Percentiles rank a stretch among this genome's conserved stretches.
Conservation (phyloP, 495 filamentous ascomycete genomes). For the Friedmanniomyces endolithicus region DNA sequence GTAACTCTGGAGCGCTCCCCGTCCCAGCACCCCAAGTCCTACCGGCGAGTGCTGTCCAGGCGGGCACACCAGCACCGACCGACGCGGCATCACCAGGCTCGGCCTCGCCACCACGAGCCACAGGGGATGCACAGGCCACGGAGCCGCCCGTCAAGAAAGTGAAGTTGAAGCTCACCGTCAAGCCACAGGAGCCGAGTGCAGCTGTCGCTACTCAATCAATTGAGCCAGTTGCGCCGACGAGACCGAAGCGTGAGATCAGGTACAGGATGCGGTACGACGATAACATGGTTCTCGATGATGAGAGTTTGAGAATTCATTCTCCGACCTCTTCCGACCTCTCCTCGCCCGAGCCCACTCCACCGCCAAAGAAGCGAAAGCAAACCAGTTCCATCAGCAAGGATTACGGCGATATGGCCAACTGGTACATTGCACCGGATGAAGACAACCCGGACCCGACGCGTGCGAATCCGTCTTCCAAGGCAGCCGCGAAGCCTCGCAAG, state of each 20-base stretch:
- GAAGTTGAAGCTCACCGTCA: slow-evolving; percentile 8
- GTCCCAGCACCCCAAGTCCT: background rate
- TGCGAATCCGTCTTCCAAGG: slow-evolving; percentile 1
- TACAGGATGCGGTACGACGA: slow-evolving; percentile 15
- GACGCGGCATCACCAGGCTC: background rate
- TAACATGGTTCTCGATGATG: slow-evolving; percentile 14
- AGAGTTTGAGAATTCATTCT: slow-evolving; percentile 2
- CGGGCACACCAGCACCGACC: background rate
- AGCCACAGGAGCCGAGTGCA: background rate
- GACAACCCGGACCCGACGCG: background rate
- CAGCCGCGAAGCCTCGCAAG: background rate
- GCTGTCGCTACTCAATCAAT: background rate
- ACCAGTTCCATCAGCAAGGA: slow-evolving; percentile 1
- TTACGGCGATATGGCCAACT: slow-evolving; percentile 6
- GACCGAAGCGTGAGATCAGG: background rate
- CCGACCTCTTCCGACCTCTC: slow-evolving; percentile 2
- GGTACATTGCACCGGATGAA: slow-evolving; percentile 8
- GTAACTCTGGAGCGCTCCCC: background rate
- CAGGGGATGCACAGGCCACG: background rate
- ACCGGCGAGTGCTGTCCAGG: background rate
- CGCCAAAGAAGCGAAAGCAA: background rate
- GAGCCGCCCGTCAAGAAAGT: slow-evolving; percentile 10
- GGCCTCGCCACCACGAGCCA: background rate
- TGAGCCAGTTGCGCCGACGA: background rate
- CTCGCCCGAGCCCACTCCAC: background rate